Evolutionary conservation across 2,329 filamentous ascomycete species (phyloP).

Genomic region (Trichothecium roseum): DNA sequence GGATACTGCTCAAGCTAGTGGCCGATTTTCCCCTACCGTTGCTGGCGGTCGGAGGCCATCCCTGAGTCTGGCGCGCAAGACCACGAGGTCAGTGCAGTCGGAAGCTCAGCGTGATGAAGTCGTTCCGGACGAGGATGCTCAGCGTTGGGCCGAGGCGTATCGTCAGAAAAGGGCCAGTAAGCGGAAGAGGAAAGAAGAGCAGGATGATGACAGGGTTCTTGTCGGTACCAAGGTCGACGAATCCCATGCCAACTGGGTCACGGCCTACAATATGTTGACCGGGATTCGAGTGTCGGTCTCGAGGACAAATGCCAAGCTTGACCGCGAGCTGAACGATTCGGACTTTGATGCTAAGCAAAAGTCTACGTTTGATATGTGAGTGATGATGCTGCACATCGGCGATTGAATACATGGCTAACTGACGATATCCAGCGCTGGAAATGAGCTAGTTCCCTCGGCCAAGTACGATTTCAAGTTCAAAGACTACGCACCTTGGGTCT

Average conservation of each 20-base stretch:
- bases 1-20: conserved; percentile 58
- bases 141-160: conserved; percentile 86
- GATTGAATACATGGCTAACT: no score
- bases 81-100: conserved; percentile 76
- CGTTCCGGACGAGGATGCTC: conserved; percentile 78
- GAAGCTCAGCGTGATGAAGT: conserved; percentile 78
- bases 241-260: conserved; percentile 93
- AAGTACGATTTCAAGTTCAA: conserved; percentile 99
- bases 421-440: conserved; percentile 60
- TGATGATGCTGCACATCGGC: no score
- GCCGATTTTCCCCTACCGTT: conserved; percentile 66
- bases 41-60: conserved; percentile 61
- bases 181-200: conserved; percentile 68
- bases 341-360: conserved; percentile 95
- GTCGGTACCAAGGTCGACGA: conserved; percentile 98
- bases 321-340: conserved; percentile 76
- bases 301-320: conserved; percentile 91
- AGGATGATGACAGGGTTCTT: conserved; percentile 88
- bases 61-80: conserved; percentile 68
- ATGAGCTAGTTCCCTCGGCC: conserved; percentile 91
- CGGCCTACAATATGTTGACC: conserved; percentile 98
- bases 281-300: conserved; percentile 96
- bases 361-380: conserved; percentile 96
- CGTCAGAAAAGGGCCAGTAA: conserved; percentile 86
- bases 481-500: conserved; percentile 99